Percentiles rank a stretch among this genome's conserved stretches.
These are phyloP conservation scores for Barnettozyma californica DNA, from an alignment of 805 yeast genomes.

Conservation along the genomic window DNA sequence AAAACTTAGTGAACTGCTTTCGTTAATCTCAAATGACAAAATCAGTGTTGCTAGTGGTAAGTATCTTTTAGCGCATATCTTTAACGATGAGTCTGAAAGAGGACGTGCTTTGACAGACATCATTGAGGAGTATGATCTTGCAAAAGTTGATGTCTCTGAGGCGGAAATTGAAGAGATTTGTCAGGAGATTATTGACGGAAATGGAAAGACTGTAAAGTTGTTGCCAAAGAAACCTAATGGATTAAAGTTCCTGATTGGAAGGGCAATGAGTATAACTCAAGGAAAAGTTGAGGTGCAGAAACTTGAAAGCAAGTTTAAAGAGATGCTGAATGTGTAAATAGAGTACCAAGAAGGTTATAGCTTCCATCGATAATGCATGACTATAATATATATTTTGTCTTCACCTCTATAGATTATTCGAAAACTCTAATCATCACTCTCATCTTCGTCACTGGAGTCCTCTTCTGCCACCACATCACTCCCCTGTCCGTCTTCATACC, in stretches of 20 bases:
- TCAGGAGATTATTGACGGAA: slow-evolving; percentile 32
- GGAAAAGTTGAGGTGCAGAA: slow-evolving; percentile 44
- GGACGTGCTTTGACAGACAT: slow-evolving; percentile 34
- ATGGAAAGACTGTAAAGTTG: slow-evolving; percentile 51
- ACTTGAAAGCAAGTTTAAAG: slow-evolving; percentile 31
- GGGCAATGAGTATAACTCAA: slow-evolving; percentile 73
- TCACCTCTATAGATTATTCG: neutral
- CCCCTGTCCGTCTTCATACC: slow-evolving; percentile 16
- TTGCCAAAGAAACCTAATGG: slow-evolving; percentile 53
- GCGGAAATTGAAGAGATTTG: slow-evolving; percentile 27
- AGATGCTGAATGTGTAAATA: slow-evolving; percentile 13
- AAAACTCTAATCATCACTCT: slow-evolving; percentile 18
- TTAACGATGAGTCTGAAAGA: slow-evolving; percentile 42
- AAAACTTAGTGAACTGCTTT: slow-evolving; percentile 50
- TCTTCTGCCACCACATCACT: slow-evolving; percentile 23
- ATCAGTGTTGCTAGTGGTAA: slow-evolving; percentile 69
- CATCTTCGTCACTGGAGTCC: slow-evolving; percentile 25
- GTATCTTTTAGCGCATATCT: slow-evolving; percentile 54
- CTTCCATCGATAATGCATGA: neutral
- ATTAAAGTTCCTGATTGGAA: slow-evolving; percentile 75
- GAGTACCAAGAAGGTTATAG: neutral
- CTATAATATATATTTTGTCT: neutral
- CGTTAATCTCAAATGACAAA: slow-evolving; percentile 35
- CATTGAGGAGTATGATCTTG: slow-evolving; percentile 50
- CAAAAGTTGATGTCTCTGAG: slow-evolving; percentile 32